Percentiles rank a stretch among this genome's conserved stretches.
Conservation (phyloP, 2,329 filamentous ascomycete genomes). For the Sporothrix mexicana region DNA sequence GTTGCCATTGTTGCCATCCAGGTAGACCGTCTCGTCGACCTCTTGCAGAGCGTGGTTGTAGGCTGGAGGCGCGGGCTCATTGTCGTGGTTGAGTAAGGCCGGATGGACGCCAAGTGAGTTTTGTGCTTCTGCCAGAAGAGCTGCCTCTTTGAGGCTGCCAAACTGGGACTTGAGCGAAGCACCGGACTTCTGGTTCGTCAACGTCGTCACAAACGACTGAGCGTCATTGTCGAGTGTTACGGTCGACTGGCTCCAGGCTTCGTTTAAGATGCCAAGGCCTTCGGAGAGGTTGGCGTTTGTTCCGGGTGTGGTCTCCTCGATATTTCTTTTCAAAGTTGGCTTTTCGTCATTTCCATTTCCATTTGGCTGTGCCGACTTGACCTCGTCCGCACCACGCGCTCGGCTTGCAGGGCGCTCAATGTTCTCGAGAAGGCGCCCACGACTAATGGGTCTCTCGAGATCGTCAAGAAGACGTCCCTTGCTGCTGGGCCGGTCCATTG, state of each 20-base stretch:
- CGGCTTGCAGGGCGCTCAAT: constrained; percentile 29
- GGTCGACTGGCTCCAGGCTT: constrained; percentile 41
- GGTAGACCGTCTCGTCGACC: neutral
- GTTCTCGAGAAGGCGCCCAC: constrained; percentile 29
- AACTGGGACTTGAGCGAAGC: constrained; percentile 23
- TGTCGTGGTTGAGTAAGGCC: constrained; percentile 7
- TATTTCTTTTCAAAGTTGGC: no score
- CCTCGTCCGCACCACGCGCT: constrained; percentile 9
- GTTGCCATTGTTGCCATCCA: neutral
- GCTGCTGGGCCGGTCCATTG: constrained; percentile 28
- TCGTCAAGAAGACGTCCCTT: constrained; percentile 19
- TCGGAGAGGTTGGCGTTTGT: constrained; percentile 9
- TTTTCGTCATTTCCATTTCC: no score
- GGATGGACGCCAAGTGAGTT: constrained; percentile 25
- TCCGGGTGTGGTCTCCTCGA: neutral
- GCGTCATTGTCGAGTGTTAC: constrained; percentile 41
- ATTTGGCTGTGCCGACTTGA: neutral
- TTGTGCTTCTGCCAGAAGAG: constrained; percentile 8
- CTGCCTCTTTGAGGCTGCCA: constrained; percentile 23
- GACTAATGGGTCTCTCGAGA: constrained; percentile 27
- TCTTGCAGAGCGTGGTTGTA: neutral
- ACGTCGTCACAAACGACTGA: constrained; percentile 40
- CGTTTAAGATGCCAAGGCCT: constrained; percentile 35
- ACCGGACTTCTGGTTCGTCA: constrained; percentile 35
- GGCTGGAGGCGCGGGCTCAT: neutral